Conservation (phyloP, 2,329 filamentous ascomycete species). For the Leptographium wingfieldii region DNA sequence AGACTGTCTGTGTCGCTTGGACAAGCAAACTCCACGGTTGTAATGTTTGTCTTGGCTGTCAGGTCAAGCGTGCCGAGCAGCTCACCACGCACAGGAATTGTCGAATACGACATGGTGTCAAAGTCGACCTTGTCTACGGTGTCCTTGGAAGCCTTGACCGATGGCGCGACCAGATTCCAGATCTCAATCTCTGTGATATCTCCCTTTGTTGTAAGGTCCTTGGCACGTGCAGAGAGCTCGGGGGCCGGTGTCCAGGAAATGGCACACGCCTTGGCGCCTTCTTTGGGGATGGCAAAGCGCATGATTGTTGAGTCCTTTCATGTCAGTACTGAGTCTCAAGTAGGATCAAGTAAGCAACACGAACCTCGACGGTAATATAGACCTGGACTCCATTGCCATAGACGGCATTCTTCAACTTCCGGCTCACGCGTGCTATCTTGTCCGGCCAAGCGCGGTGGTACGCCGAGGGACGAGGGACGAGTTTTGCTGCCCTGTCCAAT, state of each 20-base stretch:
- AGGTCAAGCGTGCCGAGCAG: neutral
- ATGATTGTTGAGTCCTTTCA: conserved; percentile 1
- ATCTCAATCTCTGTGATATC: conserved; percentile 1
- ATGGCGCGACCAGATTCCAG: neutral
- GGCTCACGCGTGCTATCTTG: neutral
- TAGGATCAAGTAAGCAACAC: too few relatives aligned
- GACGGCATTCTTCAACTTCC: neutral
- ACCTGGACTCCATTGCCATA: neutral
- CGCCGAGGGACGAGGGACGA: neutral
- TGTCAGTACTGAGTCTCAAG: neutral
- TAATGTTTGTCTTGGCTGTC: neutral
- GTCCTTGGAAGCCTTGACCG: neutral
- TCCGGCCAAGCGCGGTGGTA: neutral
- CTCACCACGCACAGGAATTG: neutral
- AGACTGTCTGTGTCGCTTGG: neutral
- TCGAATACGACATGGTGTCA: neutral
- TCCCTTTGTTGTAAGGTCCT: neutral
- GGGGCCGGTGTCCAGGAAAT: neutral
- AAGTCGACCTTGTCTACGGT: neutral
- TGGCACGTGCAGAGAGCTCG: neutral
- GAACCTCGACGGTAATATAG: conserved; percentile 1
- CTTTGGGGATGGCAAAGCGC: neutral
- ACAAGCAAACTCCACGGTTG: neutral
- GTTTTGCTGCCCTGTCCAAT: neutral
- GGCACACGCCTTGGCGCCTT: neutral